Evolutionary conservation across 2,329 filamentous ascomycete species (phyloP), one percentile per base, ranked within the genome.

Genomic region (Penicillium paneum): DNA sequence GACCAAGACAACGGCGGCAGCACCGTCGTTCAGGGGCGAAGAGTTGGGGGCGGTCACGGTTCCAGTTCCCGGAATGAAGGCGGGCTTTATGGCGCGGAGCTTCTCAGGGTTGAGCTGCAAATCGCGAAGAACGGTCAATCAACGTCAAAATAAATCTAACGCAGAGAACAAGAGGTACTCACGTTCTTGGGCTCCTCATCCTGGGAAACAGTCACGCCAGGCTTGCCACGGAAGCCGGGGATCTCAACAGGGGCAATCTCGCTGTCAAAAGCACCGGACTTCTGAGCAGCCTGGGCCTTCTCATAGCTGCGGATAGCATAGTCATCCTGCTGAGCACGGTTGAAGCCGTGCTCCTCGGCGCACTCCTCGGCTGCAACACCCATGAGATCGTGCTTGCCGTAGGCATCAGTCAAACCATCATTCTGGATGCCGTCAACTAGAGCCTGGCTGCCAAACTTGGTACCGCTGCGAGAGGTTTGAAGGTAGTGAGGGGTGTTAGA

Each of bases 401-500:
- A 97, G 60, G 91, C 91, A 73, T 99, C 94, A 49, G 89, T 95
- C 64, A 99, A 82, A 63, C 94, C 94, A 71, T 99, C 94, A 81
- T 92, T 92, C 69, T 97, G 83, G 62, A 99, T 86, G 65, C 91
- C 93, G 71, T 99, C 94, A 50, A 97, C 82, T 63, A 99, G 81
- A 49, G 81, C 85, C 78, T 93, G 88, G 78, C 97, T 85, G 67
- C 94, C 94, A 76, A 95, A 99, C 79, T 97, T 97, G 75, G 89
- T 86, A 64, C 94, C 94, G 63, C 78, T 88, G 74, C 94, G 89
- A 66, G 96, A 81, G 74, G 81, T 89, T 62, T 91, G 89, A 49
- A 97, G 88, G 81, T 99, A 99, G 81, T 99, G 92, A 48, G 94
- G 94, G 51, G 88, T 83, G 80, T 97, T 97, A 71, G 92, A 96